Evolutionary conservation across 176 grass and related monocot species (phyloP).

Genomic region (Paspalum vaginatum): DNA sequence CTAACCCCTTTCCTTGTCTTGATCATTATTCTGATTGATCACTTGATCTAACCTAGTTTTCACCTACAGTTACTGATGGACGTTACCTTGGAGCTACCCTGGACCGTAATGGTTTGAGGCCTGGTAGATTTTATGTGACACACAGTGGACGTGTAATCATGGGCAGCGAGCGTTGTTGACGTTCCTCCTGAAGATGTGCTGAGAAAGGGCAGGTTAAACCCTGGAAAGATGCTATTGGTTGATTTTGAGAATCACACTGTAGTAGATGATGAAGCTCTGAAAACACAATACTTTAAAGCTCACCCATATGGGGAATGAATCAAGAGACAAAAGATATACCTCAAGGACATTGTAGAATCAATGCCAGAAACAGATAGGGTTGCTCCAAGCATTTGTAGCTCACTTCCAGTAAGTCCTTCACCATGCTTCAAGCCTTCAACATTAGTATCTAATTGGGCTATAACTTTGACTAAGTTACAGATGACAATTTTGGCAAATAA

Average conservation of each 20-base stretch:
- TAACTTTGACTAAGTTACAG: conserved; percentile 13
- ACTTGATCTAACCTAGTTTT: conserved; percentile 36
- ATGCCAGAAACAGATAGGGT: conserved; percentile 69
- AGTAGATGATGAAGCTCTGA: conserved; percentile 91
- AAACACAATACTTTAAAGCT: conserved; percentile 84
- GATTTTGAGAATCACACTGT: conserved; percentile 95
- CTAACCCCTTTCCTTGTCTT: conserved; percentile 15
- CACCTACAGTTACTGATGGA: conserved; percentile 83
- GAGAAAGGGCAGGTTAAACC: conserved; percentile 92
- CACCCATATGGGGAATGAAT: conserved; percentile 90
- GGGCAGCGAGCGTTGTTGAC: conserved; percentile 97
- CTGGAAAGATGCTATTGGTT: conserved; percentile 98
- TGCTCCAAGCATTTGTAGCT: conserved; percentile 62
- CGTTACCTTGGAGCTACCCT: conserved; percentile 96
- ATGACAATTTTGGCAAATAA: neutral
- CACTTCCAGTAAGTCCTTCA: conserved; percentile 58
- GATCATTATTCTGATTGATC: conserved; percentile 19
- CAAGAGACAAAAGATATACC: conserved; percentile 72
- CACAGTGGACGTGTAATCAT: conserved; percentile 91
- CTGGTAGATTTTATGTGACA: conserved; percentile 93
- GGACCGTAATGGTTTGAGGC: conserved; percentile 91
- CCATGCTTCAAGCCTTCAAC: conserved; percentile 24
- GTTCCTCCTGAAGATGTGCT: conserved; percentile 80
- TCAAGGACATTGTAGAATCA: conserved; percentile 77
- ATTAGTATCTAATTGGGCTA: conserved; percentile 10